phyloP scores from a whole-genome alignment of 106 monocot genomes.

The Dioscorea alata region DNA sequence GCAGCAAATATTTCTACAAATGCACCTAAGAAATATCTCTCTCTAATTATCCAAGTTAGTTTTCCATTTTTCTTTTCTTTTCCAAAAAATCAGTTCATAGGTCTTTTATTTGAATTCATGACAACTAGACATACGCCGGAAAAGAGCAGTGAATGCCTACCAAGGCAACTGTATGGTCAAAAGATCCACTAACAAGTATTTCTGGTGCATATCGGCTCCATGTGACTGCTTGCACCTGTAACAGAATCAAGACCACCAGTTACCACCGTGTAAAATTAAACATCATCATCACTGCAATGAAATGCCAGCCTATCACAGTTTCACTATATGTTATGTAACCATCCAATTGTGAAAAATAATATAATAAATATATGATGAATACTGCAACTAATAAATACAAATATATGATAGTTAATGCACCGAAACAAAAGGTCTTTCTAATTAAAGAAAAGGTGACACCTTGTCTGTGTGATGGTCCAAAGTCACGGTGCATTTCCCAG shows the following conservation, averaged over 20 bases:
- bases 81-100: not conserved
- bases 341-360: not conserved
- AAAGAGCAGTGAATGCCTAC: constrained; percentile 28
- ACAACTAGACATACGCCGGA: not conserved
- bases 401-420: not conserved
- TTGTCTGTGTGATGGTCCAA: constrained; percentile 74
- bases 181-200: constrained; percentile 87
- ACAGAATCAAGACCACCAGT: not conserved
- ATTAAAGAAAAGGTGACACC: constrained; percentile 19
- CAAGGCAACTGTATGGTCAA: constrained; percentile 69
- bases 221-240: constrained; percentile 86
- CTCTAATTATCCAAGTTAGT: no score
- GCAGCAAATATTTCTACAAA: no score
- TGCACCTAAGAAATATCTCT: no score
- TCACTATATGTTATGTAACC: not conserved
- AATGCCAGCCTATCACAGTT: no score
- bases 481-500: constrained; percentile 64
- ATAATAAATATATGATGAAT: not conserved
- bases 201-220: constrained; percentile 70
- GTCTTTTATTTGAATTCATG: not conserved
- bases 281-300: not conserved
- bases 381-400: not conserved
- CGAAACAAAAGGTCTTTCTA: no score
- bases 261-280: not conserved
- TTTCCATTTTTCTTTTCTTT: not conserved